Base-by-base conservation (phyloP, 306 rosid species). In the Abrus precatorius region DNA sequence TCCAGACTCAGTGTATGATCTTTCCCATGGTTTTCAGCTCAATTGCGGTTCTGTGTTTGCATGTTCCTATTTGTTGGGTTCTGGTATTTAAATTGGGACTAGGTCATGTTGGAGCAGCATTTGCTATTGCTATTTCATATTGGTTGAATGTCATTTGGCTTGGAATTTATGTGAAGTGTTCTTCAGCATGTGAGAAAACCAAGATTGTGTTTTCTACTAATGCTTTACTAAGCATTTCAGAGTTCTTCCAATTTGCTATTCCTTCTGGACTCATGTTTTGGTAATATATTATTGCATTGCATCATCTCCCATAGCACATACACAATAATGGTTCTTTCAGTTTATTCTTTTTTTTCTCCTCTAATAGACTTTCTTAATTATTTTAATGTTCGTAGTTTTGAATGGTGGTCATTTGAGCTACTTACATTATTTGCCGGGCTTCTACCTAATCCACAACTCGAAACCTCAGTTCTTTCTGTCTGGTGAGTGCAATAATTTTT, bases 361-460 rank as follows among this genome's bases (percentile, higher is more conserved):
- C 65, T 44, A 63, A 64, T 30, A n/a, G 20, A 9, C 30, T 49
- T 53, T 76, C 40, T 55, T 53, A 8, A 43, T 27, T 27, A 13
- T 72, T 56, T 38, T 54, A 40, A 66, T 76, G 29, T 56, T 72
- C 11, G 4, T 34, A 92, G 97, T 76, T 84, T 92, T 67, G 93
- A 92, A 76, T 87, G 89, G 92, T 87, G 92, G 93, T 85, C 97
- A 13, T 92, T 77, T 74, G 97, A 92, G 82, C 69, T 92, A 9
- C 87, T 92, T 38, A 59, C 83, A 28, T 67, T 90, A 11, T 85
- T 92, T 10, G 90, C 91, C 1, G 95, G 97, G 10, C 76, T 87
- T 56, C 47, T 92, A 27, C 90, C 95, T 48, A 82, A 87, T 80
- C 83, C 97, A 0, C 67, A 78, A n/a, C 79, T 90, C 2, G 90